Conservation (phyloP, 345 rosid genomes). For the Acer campestre region DNA sequence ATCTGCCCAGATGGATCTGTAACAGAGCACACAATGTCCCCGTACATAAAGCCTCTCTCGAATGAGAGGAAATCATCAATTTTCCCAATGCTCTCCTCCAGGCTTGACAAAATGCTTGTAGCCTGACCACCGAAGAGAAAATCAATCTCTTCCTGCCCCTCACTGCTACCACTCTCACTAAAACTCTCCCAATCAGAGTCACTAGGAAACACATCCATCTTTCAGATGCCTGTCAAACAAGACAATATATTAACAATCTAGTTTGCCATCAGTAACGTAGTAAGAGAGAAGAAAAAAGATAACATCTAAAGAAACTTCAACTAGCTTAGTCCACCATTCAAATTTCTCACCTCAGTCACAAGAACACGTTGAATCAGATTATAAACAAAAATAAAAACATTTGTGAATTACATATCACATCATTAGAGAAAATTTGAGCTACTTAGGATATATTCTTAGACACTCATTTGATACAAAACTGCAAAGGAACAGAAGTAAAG, state of each 20-base stretch:
- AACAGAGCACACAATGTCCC: slow-evolving; percentile 71
- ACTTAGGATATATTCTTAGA: neutral
- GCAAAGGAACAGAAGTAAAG: neutral
- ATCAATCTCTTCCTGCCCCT: slow-evolving; percentile 63
- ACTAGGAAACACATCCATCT: slow-evolving; percentile 59
- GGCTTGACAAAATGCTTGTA: slow-evolving; percentile 67
- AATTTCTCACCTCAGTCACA: slow-evolving; percentile 9
- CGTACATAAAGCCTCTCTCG: slow-evolving; percentile 70
- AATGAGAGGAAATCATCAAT: slow-evolving; percentile 89
- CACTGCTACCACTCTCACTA: slow-evolving; percentile 85
- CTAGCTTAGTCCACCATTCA: neutral
- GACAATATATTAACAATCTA: slow-evolving; percentile 15
- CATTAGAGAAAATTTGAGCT: slow-evolving; percentile 11
- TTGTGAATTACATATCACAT: neutral
- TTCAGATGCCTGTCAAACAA: slow-evolving; percentile 36
- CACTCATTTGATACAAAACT: neutral
- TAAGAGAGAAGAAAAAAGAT: slow-evolving; percentile 6
- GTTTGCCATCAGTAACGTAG: slow-evolving; percentile 11
- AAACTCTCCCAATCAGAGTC: slow-evolving; percentile 91
- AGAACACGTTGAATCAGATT: slow-evolving; percentile 2
- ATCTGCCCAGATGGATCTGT: slow-evolving; percentile 73
- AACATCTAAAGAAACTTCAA: slow-evolving; percentile 14
- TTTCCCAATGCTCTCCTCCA: slow-evolving; percentile 81
- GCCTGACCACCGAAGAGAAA: slow-evolving; percentile 63
- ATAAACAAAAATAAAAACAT: neutral